Percentiles rank a stretch among this genome's conserved stretches.
phyloP scores from a whole-genome alignment of 2,329 filamentous ascomycete species.

The Cladosporium sphaerospermum region DNA sequence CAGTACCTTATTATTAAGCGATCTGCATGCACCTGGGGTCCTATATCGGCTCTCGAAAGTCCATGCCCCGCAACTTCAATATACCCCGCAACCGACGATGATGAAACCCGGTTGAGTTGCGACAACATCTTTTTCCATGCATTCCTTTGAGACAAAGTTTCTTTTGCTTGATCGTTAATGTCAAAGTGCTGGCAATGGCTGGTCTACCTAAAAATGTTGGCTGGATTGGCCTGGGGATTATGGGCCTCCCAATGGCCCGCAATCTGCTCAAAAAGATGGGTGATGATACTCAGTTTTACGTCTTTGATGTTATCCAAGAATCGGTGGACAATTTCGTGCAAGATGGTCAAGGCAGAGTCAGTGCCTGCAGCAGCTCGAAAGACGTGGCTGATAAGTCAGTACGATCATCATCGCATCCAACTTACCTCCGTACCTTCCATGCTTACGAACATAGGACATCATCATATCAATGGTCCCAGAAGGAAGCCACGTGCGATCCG shows the following conservation, averaged over 20 bases:
- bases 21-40: not conserved
- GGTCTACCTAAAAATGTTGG: conserved; percentile 31
- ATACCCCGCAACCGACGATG: conserved; percentile 2
- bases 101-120: not conserved
- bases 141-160: no score
- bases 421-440: not conserved
- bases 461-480: conserved; percentile 51
- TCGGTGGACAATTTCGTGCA: conserved; percentile 39
- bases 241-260: conserved; percentile 49
- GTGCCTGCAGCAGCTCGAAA: conserved; percentile 38
- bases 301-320: conserved; percentile 44
- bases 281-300: conserved; percentile 37
- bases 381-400: conserved; percentile 48
- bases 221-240: conserved; percentile 51
- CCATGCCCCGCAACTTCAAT: not conserved
- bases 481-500: conserved; percentile 45
- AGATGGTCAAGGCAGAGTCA: conserved; percentile 35
- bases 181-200: conserved; percentile 15
- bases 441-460: conserved; percentile 34
- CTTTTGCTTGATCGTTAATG: no score
- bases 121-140: not conserved
- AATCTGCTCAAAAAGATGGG: conserved; percentile 46
- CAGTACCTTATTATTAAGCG: not conserved
- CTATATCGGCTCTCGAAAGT: not conserved
- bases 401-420: conserved; percentile 17